A percentile compares a stretch with the other conserved stretches of the same genome.
These are phyloP conservation scores for Cubamyces lactineus DNA, from an alignment of 768 basidiomycete genomes.

Conservation along the genomic window DNA sequence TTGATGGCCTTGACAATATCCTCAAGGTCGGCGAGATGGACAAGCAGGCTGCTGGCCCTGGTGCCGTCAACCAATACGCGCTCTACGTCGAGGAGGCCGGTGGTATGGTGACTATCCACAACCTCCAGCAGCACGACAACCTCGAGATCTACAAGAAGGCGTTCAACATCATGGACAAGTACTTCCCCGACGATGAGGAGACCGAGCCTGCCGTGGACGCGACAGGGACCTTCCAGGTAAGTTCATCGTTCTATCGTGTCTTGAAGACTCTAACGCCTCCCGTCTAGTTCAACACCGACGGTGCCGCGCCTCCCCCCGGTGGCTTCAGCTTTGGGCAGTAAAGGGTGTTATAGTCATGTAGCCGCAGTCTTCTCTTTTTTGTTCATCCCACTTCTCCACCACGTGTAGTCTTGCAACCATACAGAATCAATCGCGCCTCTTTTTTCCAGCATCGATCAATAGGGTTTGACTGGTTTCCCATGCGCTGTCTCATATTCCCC, in stretches of 20 bases:
- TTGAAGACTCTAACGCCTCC: neutral
- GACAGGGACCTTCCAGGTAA: constrained; percentile 73
- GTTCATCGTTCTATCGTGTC: constrained; percentile 31
- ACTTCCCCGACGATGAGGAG: constrained; percentile 98
- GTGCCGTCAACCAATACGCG: constrained; percentile 91
- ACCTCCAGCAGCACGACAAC: constrained; percentile 99
- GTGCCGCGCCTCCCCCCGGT: constrained; percentile 89
- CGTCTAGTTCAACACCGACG: constrained; percentile 78
- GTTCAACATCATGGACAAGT: constrained; percentile 97
- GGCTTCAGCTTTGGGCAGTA: constrained; percentile 93
- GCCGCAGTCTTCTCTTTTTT: constrained; percentile 14
- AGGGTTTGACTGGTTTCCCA: constrained; percentile 10
- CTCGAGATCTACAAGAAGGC: constrained; percentile 99
- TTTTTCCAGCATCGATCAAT: constrained; percentile 8
- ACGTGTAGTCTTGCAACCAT: constrained; percentile 27
- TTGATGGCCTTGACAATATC: constrained; percentile 98
- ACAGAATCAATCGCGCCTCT: constrained; percentile 23
- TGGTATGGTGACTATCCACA: constrained; percentile 98
- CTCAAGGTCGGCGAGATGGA: constrained; percentile 97
- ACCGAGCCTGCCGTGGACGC: constrained; percentile 81
- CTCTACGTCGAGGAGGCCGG: constrained; percentile 96
- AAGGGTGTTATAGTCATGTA: constrained; percentile 34
- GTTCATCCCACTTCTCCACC: constrained; percentile 16
- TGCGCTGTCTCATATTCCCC: constrained; percentile 16
- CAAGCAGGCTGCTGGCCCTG: constrained; percentile 79